A percentile compares a stretch with the other conserved stretches of the same genome.
Evolutionary conservation across 768 basidiomycete species (phyloP).

Genomic region (Leccinum variicolor): DNA sequence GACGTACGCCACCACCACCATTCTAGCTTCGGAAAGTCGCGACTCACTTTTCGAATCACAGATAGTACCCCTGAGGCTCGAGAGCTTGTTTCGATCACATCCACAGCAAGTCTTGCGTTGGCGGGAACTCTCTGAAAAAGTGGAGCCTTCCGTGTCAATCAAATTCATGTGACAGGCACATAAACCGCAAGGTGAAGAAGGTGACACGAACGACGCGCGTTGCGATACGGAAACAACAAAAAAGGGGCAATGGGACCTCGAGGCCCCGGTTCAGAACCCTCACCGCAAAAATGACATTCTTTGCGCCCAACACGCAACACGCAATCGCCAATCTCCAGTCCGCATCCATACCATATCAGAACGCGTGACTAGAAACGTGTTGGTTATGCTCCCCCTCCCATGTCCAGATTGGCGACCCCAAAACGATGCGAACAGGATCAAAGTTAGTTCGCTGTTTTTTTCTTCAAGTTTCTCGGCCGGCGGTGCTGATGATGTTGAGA

Average conservation of each 20-base stretch:
- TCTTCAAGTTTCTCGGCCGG: neutral
- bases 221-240: neutral
- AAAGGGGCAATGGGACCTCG: neutral
- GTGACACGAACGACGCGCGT: neutral
- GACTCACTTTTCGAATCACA: neutral
- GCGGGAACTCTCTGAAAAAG: neutral
- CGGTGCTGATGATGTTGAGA: neutral
- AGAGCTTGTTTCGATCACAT: neutral
- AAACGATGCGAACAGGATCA: neutral
- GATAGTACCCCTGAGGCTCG: conserved; percentile 19
- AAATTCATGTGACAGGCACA: neutral
- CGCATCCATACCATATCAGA: neutral
- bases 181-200: neutral
- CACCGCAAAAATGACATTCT: conserved; percentile 7
- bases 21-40: neutral
- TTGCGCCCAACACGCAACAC: conserved; percentile 10
- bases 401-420: conserved; percentile 4
- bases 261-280: conserved; percentile 7
- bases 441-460: neutral
- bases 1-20: neutral
- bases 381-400: neutral
- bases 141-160: neutral
- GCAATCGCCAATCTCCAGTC: conserved; percentile 1
- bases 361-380: conserved; percentile 18
- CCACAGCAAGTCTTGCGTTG: conserved; percentile 1